Evolutionary conservation across 2,329 filamentous ascomycete genomes (phyloP).

Genomic region (Fonsecaea monophora): DNA sequence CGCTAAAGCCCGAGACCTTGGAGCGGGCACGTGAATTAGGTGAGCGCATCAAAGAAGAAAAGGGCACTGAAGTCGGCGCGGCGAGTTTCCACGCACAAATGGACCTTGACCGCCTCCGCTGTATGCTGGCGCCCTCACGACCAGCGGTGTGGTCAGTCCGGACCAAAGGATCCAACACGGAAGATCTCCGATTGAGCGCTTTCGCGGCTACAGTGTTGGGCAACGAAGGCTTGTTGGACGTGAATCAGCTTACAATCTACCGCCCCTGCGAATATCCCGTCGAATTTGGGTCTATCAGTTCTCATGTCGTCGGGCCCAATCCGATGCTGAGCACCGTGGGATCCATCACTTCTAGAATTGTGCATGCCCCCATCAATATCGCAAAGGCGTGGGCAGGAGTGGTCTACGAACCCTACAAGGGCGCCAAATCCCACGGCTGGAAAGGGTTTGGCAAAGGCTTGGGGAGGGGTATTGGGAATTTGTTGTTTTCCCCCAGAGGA

Average conservation of each 20-base stretch:
- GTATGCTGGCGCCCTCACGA: slow-evolving; percentile 70
- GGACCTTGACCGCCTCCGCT: slow-evolving; percentile 70
- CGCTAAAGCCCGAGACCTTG: slow-evolving; percentile 66
- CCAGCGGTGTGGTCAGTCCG: slow-evolving; percentile 76
- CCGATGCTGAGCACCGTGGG: slow-evolving; percentile 77
- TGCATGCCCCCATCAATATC: slow-evolving; percentile 69
- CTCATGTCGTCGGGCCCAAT: slow-evolving; percentile 58
- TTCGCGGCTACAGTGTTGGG: slow-evolving; percentile 74
- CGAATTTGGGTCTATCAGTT: slow-evolving; percentile 53
- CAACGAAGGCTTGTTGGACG: slow-evolving; percentile 67
- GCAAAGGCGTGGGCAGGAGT: slow-evolving; percentile 55
- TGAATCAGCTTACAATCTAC: slow-evolving; percentile 73
- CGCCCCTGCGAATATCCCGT: slow-evolving; percentile 72
- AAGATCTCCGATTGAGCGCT: slow-evolving; percentile 67
- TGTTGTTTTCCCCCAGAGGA: slow-evolving; percentile 69
- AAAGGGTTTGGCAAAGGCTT: slow-evolving; percentile 52
- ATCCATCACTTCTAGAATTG: slow-evolving; percentile 73
- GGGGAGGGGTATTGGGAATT: slow-evolving; percentile 61
- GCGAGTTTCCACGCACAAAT: slow-evolving; percentile 74
- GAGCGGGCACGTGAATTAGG: slow-evolving; percentile 65
- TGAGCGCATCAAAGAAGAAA: slow-evolving; percentile 69
- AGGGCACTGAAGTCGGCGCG: slow-evolving; percentile 67
- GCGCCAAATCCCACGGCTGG: slow-evolving; percentile 49
- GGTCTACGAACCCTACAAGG: slow-evolving; percentile 52
- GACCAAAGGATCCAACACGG: slow-evolving; percentile 62